Conservation (phyloP, 331 rosid genomes). For the Acacia concinna region DNA sequence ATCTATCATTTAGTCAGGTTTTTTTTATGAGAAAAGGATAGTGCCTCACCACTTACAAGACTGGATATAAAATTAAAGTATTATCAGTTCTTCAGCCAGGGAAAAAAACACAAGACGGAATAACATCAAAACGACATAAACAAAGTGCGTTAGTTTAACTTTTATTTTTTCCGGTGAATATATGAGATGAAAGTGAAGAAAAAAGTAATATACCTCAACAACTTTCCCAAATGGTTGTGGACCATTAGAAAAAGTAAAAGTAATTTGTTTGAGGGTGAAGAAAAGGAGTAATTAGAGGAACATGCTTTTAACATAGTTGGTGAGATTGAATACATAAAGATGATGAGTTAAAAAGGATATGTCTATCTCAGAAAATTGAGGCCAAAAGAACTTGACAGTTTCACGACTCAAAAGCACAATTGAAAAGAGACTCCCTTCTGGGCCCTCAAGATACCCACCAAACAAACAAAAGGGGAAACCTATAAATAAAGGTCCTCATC, state of each 20-base stretch:
- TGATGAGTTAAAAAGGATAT: neutral
- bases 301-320: neutral
- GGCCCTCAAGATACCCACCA: conserved; percentile 2
- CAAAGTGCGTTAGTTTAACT: no score
- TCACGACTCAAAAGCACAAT: neutral
- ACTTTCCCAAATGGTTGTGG: neutral
- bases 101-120: no score
- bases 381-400: neutral
- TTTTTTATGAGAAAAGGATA: no score
- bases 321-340: neutral
- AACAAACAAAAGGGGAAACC: neutral
- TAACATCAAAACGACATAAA: no score
- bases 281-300: neutral
- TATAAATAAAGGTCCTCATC: neutral
- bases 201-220: neutral
- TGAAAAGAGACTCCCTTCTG: neutral
- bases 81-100: no score
- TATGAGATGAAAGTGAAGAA: neutral
- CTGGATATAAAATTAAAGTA: no score
- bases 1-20: no score
- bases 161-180: neutral
- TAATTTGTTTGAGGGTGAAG: neutral
- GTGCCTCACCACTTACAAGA: no score
- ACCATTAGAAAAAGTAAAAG: neutral
- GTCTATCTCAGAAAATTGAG: neutral